These are phyloP conservation scores for Rhodotorula glutinis DNA, from an alignment of 1,284 basidiomycete genomes.

Conservation along the genomic window DNA sequence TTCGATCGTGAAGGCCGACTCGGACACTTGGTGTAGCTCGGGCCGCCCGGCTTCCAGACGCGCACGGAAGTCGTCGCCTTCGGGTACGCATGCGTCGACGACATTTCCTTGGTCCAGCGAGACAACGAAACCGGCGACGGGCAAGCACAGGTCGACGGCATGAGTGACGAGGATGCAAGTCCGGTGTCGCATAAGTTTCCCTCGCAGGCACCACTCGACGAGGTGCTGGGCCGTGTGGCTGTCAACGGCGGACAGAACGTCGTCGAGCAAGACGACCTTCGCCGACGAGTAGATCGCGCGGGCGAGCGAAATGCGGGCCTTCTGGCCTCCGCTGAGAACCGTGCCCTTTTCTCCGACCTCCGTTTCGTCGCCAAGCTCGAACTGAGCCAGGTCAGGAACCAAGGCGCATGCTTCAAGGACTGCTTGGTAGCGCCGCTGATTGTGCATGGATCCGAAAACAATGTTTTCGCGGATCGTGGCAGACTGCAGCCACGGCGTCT, in stretches of 20 bases:
- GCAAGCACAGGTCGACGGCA: conserved; percentile 62
- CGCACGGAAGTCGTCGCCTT: background rate
- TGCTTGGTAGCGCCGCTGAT: conserved; percentile 65
- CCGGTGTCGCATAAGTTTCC: conserved; percentile 61
- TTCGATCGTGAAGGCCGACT: conserved; percentile 28
- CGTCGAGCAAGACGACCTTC: conserved; percentile 49
- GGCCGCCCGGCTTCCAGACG: background rate
- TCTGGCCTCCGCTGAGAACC: conserved; percentile 51
- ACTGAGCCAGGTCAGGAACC: conserved; percentile 65
- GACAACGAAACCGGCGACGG: conserved; percentile 51
- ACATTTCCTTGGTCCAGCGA: conserved; percentile 48
- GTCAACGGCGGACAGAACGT: conserved; percentile 52
- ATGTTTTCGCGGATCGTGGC: conserved; percentile 78
- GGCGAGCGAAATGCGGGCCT: conserved; percentile 40
- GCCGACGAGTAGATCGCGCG: conserved; percentile 50
- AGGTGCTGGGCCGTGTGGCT: conserved; percentile 47
- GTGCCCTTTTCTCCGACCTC: conserved; percentile 68
- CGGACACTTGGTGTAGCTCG: background rate
- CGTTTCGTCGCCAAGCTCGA: conserved; percentile 78
- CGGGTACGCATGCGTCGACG: conserved; percentile 45
- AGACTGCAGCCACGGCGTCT: conserved; percentile 75
- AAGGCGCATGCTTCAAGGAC: conserved; percentile 79
- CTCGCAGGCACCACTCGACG: conserved; percentile 51
- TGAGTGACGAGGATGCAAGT: conserved; percentile 83
- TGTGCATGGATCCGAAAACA: conserved; percentile 65